Conservation (phyloP, 306 rosid genomes). For the Cicer bijugum region DNA sequence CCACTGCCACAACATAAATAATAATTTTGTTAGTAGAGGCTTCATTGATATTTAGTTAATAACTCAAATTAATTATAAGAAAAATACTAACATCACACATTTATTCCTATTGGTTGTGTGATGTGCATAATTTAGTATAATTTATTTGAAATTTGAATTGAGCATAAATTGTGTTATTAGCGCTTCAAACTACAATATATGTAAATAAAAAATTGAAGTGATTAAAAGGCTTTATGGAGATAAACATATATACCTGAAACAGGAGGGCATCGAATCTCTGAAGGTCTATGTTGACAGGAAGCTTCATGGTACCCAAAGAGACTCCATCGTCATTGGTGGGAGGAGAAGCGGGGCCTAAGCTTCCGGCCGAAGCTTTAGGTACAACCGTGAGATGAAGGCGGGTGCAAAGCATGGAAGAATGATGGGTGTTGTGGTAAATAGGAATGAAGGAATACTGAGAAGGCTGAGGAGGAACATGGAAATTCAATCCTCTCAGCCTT, state of each 20-base stretch:
- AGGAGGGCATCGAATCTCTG: slow-evolving; percentile 71
- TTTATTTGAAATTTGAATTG: no score
- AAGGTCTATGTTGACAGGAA: slow-evolving; percentile 65
- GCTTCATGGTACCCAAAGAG: slow-evolving; percentile 82
- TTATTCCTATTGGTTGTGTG: no score
- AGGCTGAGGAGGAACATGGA: slow-evolving; percentile 38
- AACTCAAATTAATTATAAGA: not conserved
- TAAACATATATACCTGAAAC: slow-evolving; percentile 62
- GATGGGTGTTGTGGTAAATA: slow-evolving; percentile 10
- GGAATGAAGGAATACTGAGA: slow-evolving; percentile 34
- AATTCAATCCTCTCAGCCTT: slow-evolving; percentile 32
- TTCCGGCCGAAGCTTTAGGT: slow-evolving; percentile 56
- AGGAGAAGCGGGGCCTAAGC: slow-evolving; percentile 17
- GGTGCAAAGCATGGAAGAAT: slow-evolving; percentile 38
- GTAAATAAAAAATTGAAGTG: not conserved
- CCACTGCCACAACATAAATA: slow-evolving; percentile 65
- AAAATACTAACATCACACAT: not conserved
- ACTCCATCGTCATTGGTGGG: slow-evolving; percentile 61
- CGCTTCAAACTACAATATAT: not conserved
- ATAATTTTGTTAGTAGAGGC: not conserved
- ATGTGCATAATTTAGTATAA: no score
- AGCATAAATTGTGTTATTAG: no score
- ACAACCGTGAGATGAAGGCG: slow-evolving; percentile 33
- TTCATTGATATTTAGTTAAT: not conserved
- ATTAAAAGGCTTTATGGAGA: not conserved